Percentiles rank a stretch among this genome's conserved stretches.
Conservation (phyloP, 805 yeast species). For the Schizosaccharomyces cryophilus region DNA sequence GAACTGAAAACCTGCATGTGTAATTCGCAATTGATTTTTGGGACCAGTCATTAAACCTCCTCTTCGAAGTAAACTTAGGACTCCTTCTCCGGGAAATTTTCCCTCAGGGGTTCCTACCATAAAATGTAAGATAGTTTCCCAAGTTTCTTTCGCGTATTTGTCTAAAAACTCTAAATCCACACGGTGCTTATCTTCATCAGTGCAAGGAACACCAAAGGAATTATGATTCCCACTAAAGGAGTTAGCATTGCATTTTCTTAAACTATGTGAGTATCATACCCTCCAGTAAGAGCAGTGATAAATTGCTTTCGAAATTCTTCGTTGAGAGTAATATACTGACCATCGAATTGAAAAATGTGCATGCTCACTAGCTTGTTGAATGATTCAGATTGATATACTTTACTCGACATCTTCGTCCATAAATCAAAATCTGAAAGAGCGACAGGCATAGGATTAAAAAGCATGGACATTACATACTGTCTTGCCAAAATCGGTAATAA, state of each 20-base stretch:
- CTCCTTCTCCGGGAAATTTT: constrained; percentile 55
- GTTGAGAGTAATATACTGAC: constrained; percentile 31
- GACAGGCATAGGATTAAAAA: constrained; percentile 56
- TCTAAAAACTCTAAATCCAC: constrained; percentile 48
- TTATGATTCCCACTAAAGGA: constrained; percentile 21
- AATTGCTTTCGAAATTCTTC: constrained; percentile 52
- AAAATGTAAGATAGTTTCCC: constrained; percentile 89
- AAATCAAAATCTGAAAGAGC: constrained; percentile 41
- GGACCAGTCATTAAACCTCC: constrained; percentile 53
- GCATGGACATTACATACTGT: constrained; percentile 63
- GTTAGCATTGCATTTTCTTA: not conserved
- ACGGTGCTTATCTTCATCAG: constrained; percentile 27
- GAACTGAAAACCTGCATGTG: constrained; percentile 85
- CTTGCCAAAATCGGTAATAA: constrained; percentile 74
- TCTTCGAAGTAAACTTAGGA: constrained; percentile 45
- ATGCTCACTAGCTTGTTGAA: constrained; percentile 49
- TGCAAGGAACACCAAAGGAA: constrained; percentile 55
- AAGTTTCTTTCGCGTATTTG: constrained; percentile 55
- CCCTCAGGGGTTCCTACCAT: constrained; percentile 83
- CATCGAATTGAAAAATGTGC: constrained; percentile 42
- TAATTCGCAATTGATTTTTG: constrained; percentile 24
- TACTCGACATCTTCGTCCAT: constrained; percentile 37
- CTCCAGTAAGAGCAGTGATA: constrained; percentile 66
- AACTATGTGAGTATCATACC: constrained; percentile 13
- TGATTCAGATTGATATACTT: constrained; percentile 46